Evolutionary conservation across 202 grass and related monocot genomes (phyloP), one percentile per base, ranked within the genome.

Genomic region (Sporobolus alterniflorus): DNA sequence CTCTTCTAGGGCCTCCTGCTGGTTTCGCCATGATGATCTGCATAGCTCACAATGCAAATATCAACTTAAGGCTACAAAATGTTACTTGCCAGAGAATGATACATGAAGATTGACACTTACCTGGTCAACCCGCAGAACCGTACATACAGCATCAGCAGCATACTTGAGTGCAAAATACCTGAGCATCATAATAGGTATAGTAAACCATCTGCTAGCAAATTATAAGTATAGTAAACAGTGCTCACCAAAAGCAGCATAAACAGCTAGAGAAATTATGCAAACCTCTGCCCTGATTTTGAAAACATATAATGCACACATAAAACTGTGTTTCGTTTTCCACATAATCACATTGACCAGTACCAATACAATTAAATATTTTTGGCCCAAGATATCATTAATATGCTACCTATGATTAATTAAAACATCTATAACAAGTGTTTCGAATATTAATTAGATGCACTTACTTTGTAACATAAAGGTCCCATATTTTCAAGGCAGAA

Each of bases 1-100:
- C 88, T 62, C 86, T 89, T 67, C 55, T 86, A 39, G 92, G 96
- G 11, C 96, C 92, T 85, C 92, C 92, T 18, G 90, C 90, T 7
- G 92, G 91, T 61, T 98, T 98, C 25, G 93, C 90, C 91, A 98
- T 93, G 85, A 98, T 98, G 81, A 98, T 98, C 90, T 98, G 83
- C 57, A 49, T 25, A 40, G 14, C 63, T 32, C 15, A 64, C 20
- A 42, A 62, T 41, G 14, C 24, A 74, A 64, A 29, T 76, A 41
- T 91, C 76, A 64, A 25, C 40, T 68, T 66, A 39, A 60, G 47
- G 46, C 54, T 13, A 69, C 29, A 14, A 65, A 16, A 55, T 36
- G 52, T 57, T 57, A 54, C 11, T 2, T n/a, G 11, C 43, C 20
- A 24, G 59, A 44, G 7, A 72, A 63, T 26, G 21, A 54, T 28